Percentiles rank a stretch among this genome's conserved stretches.
phyloP scores from a whole-genome alignment of 164 flowering plant species.

The Malania oleifera region DNA sequence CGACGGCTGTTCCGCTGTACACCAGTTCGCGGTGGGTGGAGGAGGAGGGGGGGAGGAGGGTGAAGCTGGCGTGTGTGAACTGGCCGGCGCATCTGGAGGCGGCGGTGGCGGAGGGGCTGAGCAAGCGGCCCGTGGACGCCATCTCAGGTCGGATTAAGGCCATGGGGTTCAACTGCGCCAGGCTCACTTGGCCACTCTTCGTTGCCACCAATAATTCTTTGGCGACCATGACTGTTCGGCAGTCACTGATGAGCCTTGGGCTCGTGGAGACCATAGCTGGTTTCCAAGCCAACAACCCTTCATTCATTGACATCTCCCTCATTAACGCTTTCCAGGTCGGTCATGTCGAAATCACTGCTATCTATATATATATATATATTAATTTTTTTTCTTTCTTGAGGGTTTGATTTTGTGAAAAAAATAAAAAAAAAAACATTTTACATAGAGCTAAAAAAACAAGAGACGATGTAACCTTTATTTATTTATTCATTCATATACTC shows the following conservation, averaged over 20 bases:
- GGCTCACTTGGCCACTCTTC: constrained; percentile 11
- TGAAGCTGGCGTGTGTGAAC: constrained; percentile 17
- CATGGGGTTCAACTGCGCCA: constrained; percentile 16
- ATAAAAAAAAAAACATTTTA: no score
- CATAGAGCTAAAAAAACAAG: no score
- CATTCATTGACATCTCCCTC: constrained; percentile 3
- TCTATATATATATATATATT: no score
- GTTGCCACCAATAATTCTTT: constrained; percentile 2
- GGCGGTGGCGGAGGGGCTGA: constrained; percentile 15
- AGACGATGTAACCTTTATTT: no score
- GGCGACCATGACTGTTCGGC: constrained; percentile 9
- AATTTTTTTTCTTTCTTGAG: no score
- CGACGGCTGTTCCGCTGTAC: constrained; percentile 11
- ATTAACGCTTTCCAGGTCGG: constrained; percentile 8
- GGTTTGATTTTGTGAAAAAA: no score
- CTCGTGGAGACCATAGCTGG: constrained; percentile 3
- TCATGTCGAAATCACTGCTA: no score
- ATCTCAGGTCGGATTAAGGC: constrained; percentile 3
- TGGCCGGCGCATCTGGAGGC: constrained; percentile 10
- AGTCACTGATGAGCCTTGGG: constrained; percentile 8
- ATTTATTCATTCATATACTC: no score
- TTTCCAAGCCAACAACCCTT: constrained; percentile 10
- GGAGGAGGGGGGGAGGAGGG: constrained; percentile 10
- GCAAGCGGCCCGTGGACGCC: constrained; percentile 10
- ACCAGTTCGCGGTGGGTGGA: constrained; percentile 15